Evolutionary conservation across 2,329 filamentous ascomycete species (phyloP), one percentile per base, ranked within the genome.

Genomic region (Exophiala bonariae): DNA sequence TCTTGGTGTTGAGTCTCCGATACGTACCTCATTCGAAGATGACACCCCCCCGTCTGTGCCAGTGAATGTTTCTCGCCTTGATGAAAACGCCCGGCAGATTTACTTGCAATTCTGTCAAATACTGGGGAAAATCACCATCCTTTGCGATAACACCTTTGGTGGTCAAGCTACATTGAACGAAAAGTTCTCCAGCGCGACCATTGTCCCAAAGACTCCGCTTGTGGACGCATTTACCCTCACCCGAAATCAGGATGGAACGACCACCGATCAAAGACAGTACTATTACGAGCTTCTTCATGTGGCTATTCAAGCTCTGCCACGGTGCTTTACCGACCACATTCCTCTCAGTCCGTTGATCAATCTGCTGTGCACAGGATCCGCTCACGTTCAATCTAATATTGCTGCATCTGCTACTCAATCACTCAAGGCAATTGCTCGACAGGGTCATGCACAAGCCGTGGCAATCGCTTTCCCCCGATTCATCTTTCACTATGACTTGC

Each of bases 401-500:
- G 95, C 93, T 1, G 81, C 83, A 34, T 96, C 93, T 1, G 97
- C 95, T 1, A 88, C 90, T 3, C 87, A 91, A 58, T 96, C 93
- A 1, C 71, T 99, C 13, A 97, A 96, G 65, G 92, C 92, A 0
- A 99, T 99, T 60, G 93, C 95, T 9, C 81, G 88, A 23, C 93
- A 99, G 62, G 88, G 86, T 6, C 87, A 96, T 68, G 91, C 93
- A 0, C 90, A 99, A 59, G 88, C 93, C 66, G 93, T 99, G 3
- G 96, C 91, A 0, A 96, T 95, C 68, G 92, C 93, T 0, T 99
- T 99, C 68, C 89, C 93, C 30, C 80, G 91, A 19, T 99, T 97
- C 68, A 99, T 99, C 43, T 99, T 99, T 73, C 96, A 93, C 59
- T 99, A 97, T 65, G 95, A 99, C 66, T 91, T 95, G 57, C 84